Percentiles rank a stretch among this genome's conserved stretches.
Conservation (phyloP, 2,329 filamentous ascomycete genomes). For the Diplodia intermedia region DNA sequence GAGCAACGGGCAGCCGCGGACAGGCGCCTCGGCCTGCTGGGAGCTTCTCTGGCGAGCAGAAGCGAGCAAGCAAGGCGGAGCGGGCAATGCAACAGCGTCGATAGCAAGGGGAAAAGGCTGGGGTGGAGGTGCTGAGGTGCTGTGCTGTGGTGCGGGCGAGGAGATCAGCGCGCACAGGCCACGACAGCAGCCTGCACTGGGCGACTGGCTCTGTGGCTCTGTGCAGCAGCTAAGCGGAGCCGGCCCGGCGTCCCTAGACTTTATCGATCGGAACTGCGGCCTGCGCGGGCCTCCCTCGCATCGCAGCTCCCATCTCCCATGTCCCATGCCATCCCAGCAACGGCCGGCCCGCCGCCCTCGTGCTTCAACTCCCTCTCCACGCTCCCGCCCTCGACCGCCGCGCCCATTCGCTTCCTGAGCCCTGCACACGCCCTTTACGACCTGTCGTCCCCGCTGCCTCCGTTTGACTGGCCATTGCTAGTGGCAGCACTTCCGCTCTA, state of each 20-base stretch:
- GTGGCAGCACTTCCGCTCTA: constrained; percentile 11
- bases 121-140: neutral
- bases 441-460: neutral
- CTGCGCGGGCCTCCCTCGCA: constrained; percentile 2
- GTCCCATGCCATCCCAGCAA: neutral
- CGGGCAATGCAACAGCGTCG: neutral
- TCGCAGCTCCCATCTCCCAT: neutral
- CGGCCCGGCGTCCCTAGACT: constrained; percentile 14
- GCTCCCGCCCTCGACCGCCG: neutral
- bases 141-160: constrained; percentile 1
- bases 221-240: constrained; percentile 5
- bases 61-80: neutral
- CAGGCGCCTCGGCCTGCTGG: neutral
- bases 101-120: constrained; percentile 2
- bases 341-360: constrained; percentile 21
- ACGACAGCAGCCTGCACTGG: neutral
- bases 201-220: neutral
- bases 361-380: neutral
- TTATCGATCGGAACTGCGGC: constrained; percentile 25
- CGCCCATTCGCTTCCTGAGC: neutral
- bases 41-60: neutral
- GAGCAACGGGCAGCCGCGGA: neutral
- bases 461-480: neutral
- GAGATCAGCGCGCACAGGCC: constrained; percentile 6
- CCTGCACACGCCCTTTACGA: neutral